These are phyloP conservation scores for Rhodomyrtus psidioides DNA, from an alignment of 441 rosid genomes.

Conservation along the genomic window DNA sequence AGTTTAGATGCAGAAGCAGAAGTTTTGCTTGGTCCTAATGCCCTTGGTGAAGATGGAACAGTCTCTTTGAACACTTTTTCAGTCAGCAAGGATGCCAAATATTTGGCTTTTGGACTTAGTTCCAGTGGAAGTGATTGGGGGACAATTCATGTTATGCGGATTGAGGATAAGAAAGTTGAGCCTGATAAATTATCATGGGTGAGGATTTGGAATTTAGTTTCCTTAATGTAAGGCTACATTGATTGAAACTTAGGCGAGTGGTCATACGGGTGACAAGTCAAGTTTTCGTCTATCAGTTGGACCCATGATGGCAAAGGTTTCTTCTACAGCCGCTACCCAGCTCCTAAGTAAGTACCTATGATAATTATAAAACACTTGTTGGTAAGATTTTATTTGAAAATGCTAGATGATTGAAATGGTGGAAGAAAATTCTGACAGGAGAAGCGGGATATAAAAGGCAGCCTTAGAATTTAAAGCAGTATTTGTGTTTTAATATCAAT, in stretches of 20 bases:
- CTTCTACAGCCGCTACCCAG: conserved; percentile 91
- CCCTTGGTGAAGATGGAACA: conserved; percentile 81
- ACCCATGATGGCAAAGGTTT: too few species aligned
- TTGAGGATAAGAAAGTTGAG: too few species aligned
- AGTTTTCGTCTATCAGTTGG: too few species aligned
- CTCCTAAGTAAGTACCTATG: conserved; percentile 56
- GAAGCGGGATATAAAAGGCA: neutral
- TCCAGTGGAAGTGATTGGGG: too few species aligned
- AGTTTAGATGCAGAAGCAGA: conserved; percentile 59
- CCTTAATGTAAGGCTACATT: too few species aligned
- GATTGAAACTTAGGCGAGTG: too few species aligned
- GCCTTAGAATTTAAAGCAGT: neutral
- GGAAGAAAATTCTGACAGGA: neutral
- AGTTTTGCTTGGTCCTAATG: conserved; percentile 86
- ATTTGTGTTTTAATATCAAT: neutral
- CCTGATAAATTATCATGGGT: too few species aligned
- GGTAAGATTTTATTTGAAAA: neutral
- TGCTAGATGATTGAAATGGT: neutral
- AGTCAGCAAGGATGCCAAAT: conserved; percentile 72
- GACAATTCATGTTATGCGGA: too few species aligned
- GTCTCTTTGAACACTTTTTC: conserved; percentile 50
- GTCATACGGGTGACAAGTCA: too few species aligned
- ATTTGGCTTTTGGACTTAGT: conserved; percentile 74
- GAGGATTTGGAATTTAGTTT: too few species aligned
- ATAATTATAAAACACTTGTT: neutral